phyloP scores from a whole-genome alignment of 2,329 filamentous ascomycete species.

The Paracoccidioides brasiliensis region DNA sequence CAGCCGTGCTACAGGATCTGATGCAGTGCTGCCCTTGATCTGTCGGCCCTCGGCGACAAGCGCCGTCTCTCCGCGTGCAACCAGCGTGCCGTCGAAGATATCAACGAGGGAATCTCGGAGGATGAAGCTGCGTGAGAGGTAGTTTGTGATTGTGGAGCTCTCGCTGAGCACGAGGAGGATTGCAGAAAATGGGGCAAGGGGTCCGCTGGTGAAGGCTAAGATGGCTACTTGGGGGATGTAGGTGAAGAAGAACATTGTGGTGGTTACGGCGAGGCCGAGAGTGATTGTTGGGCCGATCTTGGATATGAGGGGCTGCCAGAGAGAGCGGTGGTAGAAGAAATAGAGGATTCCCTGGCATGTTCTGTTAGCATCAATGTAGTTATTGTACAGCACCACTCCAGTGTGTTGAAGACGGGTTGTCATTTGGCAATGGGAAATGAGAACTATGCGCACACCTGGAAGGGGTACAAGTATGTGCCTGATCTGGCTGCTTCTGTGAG shows the following conservation, averaged over 20 bases:
- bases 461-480: slow-evolving; percentile 71
- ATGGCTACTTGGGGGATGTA: slow-evolving; percentile 76
- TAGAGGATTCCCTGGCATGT: slow-evolving; percentile 44
- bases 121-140: slow-evolving; percentile 54
- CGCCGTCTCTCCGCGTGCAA: slow-evolving; percentile 40
- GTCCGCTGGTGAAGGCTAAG: slow-evolving; percentile 73
- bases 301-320: slow-evolving; percentile 47
- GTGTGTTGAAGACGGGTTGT: neutral
- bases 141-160: slow-evolving; percentile 37
- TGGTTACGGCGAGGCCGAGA: slow-evolving; percentile 59
- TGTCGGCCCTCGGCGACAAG: slow-evolving; percentile 66
- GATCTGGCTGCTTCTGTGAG: slow-evolving; percentile 59
- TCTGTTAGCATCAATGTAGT: slow-evolving; percentile 2
- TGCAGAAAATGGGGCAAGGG: slow-evolving; percentile 48
- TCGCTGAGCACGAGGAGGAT: slow-evolving; percentile 47
- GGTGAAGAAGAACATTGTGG: slow-evolving; percentile 74
- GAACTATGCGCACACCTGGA: slow-evolving; percentile 42
- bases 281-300: slow-evolving; percentile 49
- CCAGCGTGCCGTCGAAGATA: slow-evolving; percentile 66
- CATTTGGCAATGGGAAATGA: neutral
- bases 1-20: slow-evolving; percentile 41
- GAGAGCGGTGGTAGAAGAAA: slow-evolving; percentile 43
- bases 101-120: slow-evolving; percentile 74
- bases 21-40: slow-evolving; percentile 40
- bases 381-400: neutral